Percentiles rank a stretch among this genome's conserved stretches.
Evolutionary conservation across 148 eudicot genomes (phyloP).

Genomic region (Heliamphora exappendiculata): DNA sequence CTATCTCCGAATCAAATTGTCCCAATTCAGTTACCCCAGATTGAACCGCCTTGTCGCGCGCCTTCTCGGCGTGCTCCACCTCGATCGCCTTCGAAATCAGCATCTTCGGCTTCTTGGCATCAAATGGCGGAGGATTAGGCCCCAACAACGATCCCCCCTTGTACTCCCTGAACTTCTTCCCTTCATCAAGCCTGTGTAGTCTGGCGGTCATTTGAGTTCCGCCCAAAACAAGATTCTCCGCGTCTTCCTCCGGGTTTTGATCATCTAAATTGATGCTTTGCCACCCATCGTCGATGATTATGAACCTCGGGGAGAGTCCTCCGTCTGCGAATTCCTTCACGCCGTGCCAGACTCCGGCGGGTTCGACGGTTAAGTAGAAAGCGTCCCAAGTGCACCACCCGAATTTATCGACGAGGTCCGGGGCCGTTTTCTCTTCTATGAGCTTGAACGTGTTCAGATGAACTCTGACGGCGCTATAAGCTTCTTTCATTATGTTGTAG

Average conservation of each 20-base stretch:
- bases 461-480: constrained; percentile 46
- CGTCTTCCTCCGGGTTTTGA: constrained; percentile 30
- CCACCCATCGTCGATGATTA: constrained; percentile 74
- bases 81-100: constrained; percentile 51
- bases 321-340: constrained; percentile 38
- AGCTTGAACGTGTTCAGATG: constrained; percentile 56
- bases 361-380: constrained; percentile 53
- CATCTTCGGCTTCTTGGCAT: constrained; percentile 44
- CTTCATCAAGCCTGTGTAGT: constrained; percentile 47
- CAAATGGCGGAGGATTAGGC: constrained; percentile 34
- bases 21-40: constrained; percentile 27
- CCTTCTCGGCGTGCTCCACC: constrained; percentile 43
- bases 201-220: constrained; percentile 71
- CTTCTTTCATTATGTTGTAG: constrained; percentile 57
- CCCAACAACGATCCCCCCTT: constrained; percentile 33
- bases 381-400: constrained; percentile 88
- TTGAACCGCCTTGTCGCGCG: constrained; percentile 27
- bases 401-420: constrained; percentile 39
- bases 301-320: constrained; percentile 41
- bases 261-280: constrained; percentile 46
- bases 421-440: constrained; percentile 53
- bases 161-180: constrained; percentile 50
- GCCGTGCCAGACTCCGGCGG: constrained; percentile 52
- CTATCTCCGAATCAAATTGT: constrained; percentile 19
- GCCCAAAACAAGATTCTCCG: constrained; percentile 39